phyloP scores from a whole-genome alignment of 2,329 filamentous ascomycete genomes.

The Trichoderma koningiopsis region DNA sequence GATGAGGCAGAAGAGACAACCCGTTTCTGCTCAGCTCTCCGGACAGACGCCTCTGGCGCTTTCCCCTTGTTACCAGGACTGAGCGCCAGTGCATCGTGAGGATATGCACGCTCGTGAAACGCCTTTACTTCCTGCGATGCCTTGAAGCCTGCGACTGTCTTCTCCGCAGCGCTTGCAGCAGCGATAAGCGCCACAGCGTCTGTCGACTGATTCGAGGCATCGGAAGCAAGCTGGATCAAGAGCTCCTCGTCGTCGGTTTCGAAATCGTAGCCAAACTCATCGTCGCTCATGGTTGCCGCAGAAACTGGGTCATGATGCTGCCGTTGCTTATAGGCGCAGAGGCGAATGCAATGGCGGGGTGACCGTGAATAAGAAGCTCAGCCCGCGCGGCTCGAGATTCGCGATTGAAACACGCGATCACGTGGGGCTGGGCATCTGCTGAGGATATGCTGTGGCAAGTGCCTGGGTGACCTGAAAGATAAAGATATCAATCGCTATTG shows the following conservation, averaged over 20 bases:
- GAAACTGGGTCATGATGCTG: neutral
- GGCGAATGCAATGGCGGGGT: slow-evolving; percentile 15
- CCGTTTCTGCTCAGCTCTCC: neutral
- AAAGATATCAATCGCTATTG: neutral
- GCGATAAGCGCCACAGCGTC: neutral
- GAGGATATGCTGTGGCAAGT: neutral
- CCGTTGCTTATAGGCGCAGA: neutral
- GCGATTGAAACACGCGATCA: slow-evolving; percentile 24
- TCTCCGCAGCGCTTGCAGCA: neutral
- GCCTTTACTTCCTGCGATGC: neutral
- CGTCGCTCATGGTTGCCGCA: slow-evolving; percentile 35
- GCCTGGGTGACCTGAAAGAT: neutral
- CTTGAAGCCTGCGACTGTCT: neutral
- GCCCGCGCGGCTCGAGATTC: neutral
- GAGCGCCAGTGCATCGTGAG: neutral
- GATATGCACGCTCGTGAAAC: neutral
- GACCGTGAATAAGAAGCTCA: neutral
- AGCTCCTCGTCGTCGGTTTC: slow-evolving; percentile 50
- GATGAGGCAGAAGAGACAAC: slow-evolving; percentile 27
- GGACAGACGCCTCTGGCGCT: too few relatives aligned
- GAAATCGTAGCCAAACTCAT: slow-evolving; percentile 52
- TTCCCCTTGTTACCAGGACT: neutral
- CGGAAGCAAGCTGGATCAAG: slow-evolving; percentile 40
- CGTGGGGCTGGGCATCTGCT: slow-evolving; percentile 15
- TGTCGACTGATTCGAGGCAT: slow-evolving; percentile 23